These are phyloP conservation scores for Thelephora terrestris DNA, from an alignment of 1,284 basidiomycete genomes.

Conservation along the genomic window DNA sequence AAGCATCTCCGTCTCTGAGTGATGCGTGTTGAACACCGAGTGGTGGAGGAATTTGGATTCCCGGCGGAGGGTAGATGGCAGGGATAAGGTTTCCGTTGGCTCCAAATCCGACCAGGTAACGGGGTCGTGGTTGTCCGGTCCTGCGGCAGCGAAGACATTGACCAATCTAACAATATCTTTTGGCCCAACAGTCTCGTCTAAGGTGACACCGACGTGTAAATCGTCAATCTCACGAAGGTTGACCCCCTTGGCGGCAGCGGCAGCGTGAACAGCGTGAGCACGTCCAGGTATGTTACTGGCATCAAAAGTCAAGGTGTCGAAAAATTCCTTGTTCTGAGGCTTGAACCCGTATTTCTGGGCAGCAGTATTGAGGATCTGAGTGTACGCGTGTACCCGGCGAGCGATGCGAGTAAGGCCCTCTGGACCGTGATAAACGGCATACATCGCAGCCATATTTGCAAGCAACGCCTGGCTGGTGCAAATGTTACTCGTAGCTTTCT, in stretches of 20 bases:
- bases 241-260: constrained; percentile 59
- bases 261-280: constrained; percentile 62
- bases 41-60: constrained; percentile 76
- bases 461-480: constrained; percentile 91
- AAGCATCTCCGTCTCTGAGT: constrained; percentile 97
- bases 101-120: constrained; percentile 34
- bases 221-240: constrained; percentile 82
- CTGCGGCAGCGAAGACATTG: constrained; percentile 70
- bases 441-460: constrained; percentile 97
- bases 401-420: constrained; percentile 82
- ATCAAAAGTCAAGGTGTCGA: constrained; percentile 91
- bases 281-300: constrained; percentile 49
- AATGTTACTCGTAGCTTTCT: constrained; percentile 93
- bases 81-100: constrained; percentile 27
- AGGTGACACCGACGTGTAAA: constrained; percentile 74
- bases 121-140: constrained; percentile 26
- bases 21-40: constrained; percentile 89
- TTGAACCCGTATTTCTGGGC: constrained; percentile 70
- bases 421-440: constrained; percentile 94
- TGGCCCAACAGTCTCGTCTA: constrained; percentile 85
- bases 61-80: constrained; percentile 57
- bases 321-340: constrained; percentile 61
- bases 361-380: constrained; percentile 66
- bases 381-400: constrained; percentile 83
- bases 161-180: constrained; percentile 70